These are phyloP conservation scores for Colletotrichum zoysiae DNA, from an alignment of 2,329 filamentous ascomycete species.

Conservation along the genomic window DNA sequence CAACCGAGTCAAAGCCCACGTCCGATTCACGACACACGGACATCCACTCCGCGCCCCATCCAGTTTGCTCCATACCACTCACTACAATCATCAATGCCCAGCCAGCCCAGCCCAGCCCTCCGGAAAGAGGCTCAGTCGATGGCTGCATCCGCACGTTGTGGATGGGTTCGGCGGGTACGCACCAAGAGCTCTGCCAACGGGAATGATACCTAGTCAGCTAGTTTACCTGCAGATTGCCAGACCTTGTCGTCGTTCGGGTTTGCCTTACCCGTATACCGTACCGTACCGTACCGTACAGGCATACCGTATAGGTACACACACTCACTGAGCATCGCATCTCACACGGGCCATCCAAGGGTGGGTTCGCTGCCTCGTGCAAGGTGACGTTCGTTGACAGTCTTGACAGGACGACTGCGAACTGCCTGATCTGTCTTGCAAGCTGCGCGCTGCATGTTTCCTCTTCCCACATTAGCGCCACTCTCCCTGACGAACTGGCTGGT, in stretches of 20 bases:
- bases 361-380: slow-evolving; percentile 19
- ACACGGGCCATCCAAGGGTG: slow-evolving; percentile 3
- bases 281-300: too few relatives aligned
- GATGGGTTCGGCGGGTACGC: slow-evolving; percentile 2
- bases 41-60: background rate
- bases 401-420: background rate
- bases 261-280: background rate
- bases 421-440: background rate
- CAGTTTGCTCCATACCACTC: too few relatives aligned
- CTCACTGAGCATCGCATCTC: background rate
- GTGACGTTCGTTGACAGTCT: slow-evolving; percentile 32
- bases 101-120: background rate
- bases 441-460: slow-evolving; percentile 35
- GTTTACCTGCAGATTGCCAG: background rate
- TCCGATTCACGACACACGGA: background rate
- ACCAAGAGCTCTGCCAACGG: background rate
- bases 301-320: too few relatives aligned
- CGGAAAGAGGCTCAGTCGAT: slow-evolving; percentile 18
- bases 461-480: slow-evolving; percentile 38
- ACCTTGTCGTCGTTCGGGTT: background rate
- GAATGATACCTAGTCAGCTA: background rate
- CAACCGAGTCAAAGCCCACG: slow-evolving; percentile 13
- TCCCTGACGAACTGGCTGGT: slow-evolving; percentile 34
- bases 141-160: slow-evolving; percentile 10
- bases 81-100: too few relatives aligned